phyloP scores from a whole-genome alignment of 2,329 filamentous ascomycete species.

The Sordariomycetes sp. region DNA sequence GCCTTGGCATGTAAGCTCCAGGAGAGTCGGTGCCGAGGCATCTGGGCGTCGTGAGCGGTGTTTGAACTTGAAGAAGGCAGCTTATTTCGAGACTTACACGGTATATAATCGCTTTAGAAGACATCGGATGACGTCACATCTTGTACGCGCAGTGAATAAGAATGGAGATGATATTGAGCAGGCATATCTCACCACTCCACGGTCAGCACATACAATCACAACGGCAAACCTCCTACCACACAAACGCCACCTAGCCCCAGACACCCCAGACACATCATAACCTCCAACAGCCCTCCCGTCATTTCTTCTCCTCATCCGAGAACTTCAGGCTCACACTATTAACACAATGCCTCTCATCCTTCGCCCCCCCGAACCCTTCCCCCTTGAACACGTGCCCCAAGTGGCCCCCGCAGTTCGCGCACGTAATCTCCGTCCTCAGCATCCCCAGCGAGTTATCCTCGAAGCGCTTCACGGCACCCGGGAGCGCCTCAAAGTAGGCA shows the following conservation, averaged over 20 bases:
- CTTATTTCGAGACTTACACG: no score
- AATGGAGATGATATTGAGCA: no score
- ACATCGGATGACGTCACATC: no score
- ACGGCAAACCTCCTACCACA: no score
- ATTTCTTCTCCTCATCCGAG: constrained; percentile 33
- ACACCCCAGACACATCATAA: not conserved
- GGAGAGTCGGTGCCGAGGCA: no score
- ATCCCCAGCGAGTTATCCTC: constrained; percentile 69
- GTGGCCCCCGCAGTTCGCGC: constrained; percentile 87
- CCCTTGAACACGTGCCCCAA: constrained; percentile 93
- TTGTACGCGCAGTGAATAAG: no score
- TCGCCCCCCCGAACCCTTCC: constrained; percentile 71
- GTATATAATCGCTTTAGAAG: no score
- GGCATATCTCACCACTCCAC: no score
- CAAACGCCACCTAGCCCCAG: not conserved
- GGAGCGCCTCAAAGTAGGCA: constrained; percentile 91
- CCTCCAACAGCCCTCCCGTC: not conserved
- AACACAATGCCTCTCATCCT: constrained; percentile 93
- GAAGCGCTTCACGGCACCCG: constrained; percentile 75
- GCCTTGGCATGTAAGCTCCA: no score
- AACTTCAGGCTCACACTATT: constrained; percentile 90
- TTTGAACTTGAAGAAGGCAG: no score
- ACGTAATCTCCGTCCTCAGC: constrained; percentile 84
- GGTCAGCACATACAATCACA: no score
- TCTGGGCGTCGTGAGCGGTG: no score